Evolutionary conservation across 768 basidiomycete genomes (phyloP).

Genomic region (Suillus plorans): DNA sequence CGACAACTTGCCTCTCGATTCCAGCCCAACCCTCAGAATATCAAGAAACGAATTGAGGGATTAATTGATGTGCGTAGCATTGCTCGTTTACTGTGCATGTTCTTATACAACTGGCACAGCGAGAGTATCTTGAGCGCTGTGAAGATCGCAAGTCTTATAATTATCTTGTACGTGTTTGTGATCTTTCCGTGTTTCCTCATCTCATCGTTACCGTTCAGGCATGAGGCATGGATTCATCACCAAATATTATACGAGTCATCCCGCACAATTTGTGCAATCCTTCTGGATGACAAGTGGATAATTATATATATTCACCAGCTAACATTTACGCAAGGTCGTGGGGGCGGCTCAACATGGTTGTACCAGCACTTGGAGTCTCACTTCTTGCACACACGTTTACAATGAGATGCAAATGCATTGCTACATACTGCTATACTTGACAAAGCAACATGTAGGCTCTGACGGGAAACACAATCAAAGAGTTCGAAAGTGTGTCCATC

Average conservation of each 20-base stretch:
- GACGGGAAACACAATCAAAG: slow-evolving; percentile 8
- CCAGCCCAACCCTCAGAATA: slow-evolving; percentile 77
- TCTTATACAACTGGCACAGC: slow-evolving; percentile 40
- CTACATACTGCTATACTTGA: slow-evolving; percentile 34
- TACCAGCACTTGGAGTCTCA: background rate
- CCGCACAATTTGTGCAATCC: background rate
- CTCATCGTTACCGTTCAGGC: slow-evolving; percentile 16
- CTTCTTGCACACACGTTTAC: background rate
- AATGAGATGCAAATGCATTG: background rate
- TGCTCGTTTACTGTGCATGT: background rate
- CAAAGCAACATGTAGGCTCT: slow-evolving; percentile 33
- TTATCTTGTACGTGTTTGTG: slow-evolving; percentile 50
- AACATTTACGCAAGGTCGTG: background rate
- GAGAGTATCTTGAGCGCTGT: slow-evolving; percentile 92
- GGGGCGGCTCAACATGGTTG: background rate
- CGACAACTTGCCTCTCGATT: slow-evolving; percentile 83
- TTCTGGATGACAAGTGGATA: background rate
- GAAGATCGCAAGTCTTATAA: slow-evolving; percentile 88
- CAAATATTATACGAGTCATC: background rate
- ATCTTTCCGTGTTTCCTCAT: background rate
- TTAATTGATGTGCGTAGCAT: slow-evolving; percentile 77
- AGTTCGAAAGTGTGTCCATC: slow-evolving; percentile 9
- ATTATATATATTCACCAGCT: background rate
- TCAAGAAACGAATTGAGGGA: slow-evolving; percentile 93
- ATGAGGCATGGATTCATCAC: slow-evolving; percentile 13